Evolutionary conservation across 1,139 yeast genomes (phyloP).

Genomic region (Lodderomyces pseudojiufengensis): DNA sequence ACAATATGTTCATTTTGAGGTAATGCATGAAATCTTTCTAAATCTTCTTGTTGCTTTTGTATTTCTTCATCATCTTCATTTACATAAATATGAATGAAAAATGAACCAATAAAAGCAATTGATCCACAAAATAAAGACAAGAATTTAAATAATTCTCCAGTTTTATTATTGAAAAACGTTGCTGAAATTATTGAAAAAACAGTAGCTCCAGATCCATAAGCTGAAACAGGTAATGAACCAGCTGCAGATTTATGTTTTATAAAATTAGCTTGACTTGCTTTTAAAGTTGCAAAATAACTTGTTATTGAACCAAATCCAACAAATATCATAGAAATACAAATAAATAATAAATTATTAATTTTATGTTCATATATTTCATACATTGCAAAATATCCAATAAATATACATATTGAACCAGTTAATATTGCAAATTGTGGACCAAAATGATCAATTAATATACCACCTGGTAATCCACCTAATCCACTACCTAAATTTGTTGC

Average conservation of each 20-base stretch:
- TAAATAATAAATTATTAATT: constrained; percentile 21
- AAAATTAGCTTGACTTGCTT: constrained; percentile 66
- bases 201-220: constrained; percentile 52
- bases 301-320: constrained; percentile 66
- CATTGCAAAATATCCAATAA: constrained; percentile 38
- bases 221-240: constrained; percentile 57
- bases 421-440: constrained; percentile 55
- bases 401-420: constrained; percentile 50
- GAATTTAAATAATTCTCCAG: constrained; percentile 39
- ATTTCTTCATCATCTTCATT: constrained; percentile 19
- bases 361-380: constrained; percentile 27
- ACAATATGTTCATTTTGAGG: background rate
- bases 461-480: constrained; percentile 67
- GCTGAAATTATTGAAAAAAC: constrained; percentile 45
- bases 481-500: constrained; percentile 64
- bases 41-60: background rate
- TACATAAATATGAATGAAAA: constrained; percentile 32
- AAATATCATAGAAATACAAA: constrained; percentile 39
- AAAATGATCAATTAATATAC: constrained; percentile 55
- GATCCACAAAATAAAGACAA: constrained; percentile 37
- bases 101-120: constrained; percentile 35
- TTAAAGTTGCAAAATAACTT: constrained; percentile 62
- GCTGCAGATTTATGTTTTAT: constrained; percentile 71
- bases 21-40: constrained; percentile 1
- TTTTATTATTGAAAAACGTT: constrained; percentile 37